Evolutionary conservation across 331 rosid species (phyloP).

Genomic region (Rhamnella rubrinervis): DNA sequence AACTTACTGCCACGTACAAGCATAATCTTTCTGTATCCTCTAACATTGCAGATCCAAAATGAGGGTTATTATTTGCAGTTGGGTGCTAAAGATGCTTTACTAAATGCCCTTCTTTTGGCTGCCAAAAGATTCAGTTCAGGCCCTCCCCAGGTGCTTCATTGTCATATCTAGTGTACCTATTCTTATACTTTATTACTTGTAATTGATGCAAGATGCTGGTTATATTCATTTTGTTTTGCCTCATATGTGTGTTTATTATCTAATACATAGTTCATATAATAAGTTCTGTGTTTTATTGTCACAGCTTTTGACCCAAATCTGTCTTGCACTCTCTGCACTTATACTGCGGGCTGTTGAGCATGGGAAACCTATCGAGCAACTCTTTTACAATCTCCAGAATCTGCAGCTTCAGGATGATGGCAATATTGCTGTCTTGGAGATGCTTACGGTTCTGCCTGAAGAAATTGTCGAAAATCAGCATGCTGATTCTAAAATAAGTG

Average conservation of each 20-base stretch:
- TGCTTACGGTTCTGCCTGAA: slow-evolving; percentile 96
- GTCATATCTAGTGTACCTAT: slow-evolving; percentile 4
- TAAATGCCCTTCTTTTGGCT: slow-evolving; percentile 82
- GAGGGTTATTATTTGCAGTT: slow-evolving; percentile 68
- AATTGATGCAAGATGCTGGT: slow-evolving; percentile 1
- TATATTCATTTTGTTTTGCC: background rate
- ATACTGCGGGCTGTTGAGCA: slow-evolving; percentile 68
- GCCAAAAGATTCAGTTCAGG: slow-evolving; percentile 79
- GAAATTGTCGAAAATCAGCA: slow-evolving; percentile 72
- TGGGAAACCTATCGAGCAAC: slow-evolving; percentile 88
- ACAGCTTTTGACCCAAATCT: slow-evolving; percentile 96
- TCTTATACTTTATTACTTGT: slow-evolving; percentile 3
- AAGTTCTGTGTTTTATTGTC: slow-evolving; percentile 28
- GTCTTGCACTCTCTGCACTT: slow-evolving; percentile 92
- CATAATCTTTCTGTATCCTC: slow-evolving; percentile 23
- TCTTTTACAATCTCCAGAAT: slow-evolving; percentile 87
- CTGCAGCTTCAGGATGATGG: slow-evolving; percentile 73
- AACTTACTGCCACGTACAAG: background rate
- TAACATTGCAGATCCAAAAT: slow-evolving; percentile 69
- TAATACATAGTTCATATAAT: slow-evolving; percentile 10
- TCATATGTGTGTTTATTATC: background rate
- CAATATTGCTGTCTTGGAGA: slow-evolving; percentile 82
- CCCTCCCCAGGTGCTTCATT: slow-evolving; percentile 76
- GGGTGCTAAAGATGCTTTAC: slow-evolving; percentile 79
- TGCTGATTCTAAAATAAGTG: slow-evolving; percentile 53